Percentiles rank a stretch among this genome's conserved stretches.
Conservation (phyloP, 495 filamentous ascomycete genomes). For the Penicillium nucicola region DNA sequence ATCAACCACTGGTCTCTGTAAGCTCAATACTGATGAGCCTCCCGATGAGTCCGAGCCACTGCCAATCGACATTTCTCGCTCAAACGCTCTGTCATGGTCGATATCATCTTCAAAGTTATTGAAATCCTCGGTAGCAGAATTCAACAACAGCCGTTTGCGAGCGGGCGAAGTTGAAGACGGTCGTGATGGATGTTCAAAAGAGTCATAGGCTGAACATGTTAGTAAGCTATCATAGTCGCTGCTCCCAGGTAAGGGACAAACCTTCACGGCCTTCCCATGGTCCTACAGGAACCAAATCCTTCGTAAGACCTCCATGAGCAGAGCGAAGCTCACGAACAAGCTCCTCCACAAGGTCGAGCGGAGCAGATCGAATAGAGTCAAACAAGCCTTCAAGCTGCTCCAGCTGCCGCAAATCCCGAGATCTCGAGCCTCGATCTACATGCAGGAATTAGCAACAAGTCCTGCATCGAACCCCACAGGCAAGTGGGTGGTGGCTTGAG, state of each 20-base stretch:
- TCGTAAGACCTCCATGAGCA: conserved; percentile 19
- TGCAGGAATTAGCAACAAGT: neutral
- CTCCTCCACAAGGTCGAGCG: conserved; percentile 30
- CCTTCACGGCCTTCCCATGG: conserved; percentile 32
- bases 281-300: conserved; percentile 17
- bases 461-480: neutral
- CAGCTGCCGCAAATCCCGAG: conserved; percentile 24
- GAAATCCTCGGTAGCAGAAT: conserved; percentile 4
- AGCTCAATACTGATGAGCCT: conserved; percentile 20
- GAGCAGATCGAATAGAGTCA: conserved; percentile 39
- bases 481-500: neutral
- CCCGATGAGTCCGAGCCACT: conserved; percentile 25
- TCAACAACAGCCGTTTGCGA: conserved; percentile 1
- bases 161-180: conserved; percentile 10
- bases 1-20: conserved; percentile 31
- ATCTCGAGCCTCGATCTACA: conserved; percentile 26
- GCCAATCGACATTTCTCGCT: conserved; percentile 10
- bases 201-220: conserved; percentile 16
- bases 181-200: conserved; percentile 6
- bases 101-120: conserved; percentile 8
- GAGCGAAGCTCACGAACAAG: conserved; percentile 34
- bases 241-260: conserved; percentile 6
- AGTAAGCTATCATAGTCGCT: neutral
- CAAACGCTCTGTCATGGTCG: conserved; percentile 13
- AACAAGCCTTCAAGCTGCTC: conserved; percentile 38